These are phyloP conservation scores for Trapa incisa DNA, from an alignment of 345 rosid species.

Conservation along the genomic window DNA sequence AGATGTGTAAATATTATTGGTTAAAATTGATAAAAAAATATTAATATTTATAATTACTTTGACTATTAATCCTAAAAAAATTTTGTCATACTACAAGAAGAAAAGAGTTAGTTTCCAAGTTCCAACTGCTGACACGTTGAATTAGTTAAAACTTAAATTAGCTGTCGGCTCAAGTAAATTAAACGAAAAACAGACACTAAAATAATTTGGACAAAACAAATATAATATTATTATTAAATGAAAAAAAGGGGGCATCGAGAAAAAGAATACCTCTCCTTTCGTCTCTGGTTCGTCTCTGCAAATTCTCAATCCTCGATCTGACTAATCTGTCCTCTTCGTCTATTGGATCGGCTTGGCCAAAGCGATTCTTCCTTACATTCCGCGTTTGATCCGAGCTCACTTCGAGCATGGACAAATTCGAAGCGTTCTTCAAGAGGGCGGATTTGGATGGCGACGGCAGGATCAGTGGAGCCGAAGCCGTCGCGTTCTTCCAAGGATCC, in stretches of 20 bases:
- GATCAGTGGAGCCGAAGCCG: conserved; percentile 92
- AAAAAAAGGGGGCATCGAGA: neutral
- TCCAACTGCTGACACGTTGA: too few relatives aligned
- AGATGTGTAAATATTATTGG: too few relatives aligned
- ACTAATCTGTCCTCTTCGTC: neutral
- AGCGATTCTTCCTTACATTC: neutral
- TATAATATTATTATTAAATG: neutral
- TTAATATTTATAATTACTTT: too few relatives aligned
- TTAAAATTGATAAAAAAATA: too few relatives aligned
- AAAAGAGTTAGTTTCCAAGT: too few relatives aligned
- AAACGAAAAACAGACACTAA: too few relatives aligned
- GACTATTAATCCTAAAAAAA: too few relatives aligned
- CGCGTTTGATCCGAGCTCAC: neutral
- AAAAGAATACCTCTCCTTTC: neutral
- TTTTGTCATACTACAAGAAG: too few relatives aligned
- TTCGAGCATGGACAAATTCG: conserved; percentile 64
- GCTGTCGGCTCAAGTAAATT: too few relatives aligned
- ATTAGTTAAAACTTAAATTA: too few relatives aligned
- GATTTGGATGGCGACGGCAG: conserved; percentile 94
- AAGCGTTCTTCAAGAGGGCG: conserved; percentile 69
- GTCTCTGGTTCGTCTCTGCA: neutral
- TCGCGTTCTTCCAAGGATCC: conserved; percentile 81
- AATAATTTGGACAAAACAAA: too few relatives aligned
- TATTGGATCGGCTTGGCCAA: neutral
- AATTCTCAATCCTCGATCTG: neutral